Evolutionary conservation across 768 basidiomycete genomes (phyloP), one percentile per base, ranked within the genome.

Genomic region (Piloderma croceum): DNA sequence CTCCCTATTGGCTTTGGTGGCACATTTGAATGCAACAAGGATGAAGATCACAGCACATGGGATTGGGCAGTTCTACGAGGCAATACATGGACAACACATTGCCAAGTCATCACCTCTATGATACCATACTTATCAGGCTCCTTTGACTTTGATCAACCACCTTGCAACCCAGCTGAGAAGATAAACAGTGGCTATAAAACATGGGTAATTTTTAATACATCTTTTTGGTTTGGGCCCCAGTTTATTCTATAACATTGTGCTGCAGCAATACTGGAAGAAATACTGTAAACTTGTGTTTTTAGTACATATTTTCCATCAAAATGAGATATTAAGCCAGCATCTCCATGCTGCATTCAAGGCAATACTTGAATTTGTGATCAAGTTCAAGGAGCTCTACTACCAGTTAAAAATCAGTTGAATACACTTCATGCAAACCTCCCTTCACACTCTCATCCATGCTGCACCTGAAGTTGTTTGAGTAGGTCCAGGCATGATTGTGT

Each of bases 151-250:
- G 51, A 56, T 24, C 36, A 45, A 2, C 48, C 60, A 21, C 64
- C 62, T 7, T 49, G 59, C 1, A 63, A 66, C 38, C 54, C 54
- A 17, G 54, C 57, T 7, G 52, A 65, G 39, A 68, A 68, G n/a
- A n/a, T n/a, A n/a, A n/a, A n/a, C n/a, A n/a, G n/a, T n/a, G n/a
- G n/a, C n/a, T n/a, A n/a, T n/a, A n/a, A n/a, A n/a, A n/a, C n/a
- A n/a, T n/a, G n/a, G n/a, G n/a, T n/a, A n/a, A 25, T 70, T 38
- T 24, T 42, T 50, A 3, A 34, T 48, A 0, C 67, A 65, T 38
- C 10, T 68, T 12, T 66, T 47, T 48, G 61, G 62, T 1, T 55
- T 64, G 20, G 59, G 56, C 9, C 66, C 63, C 7, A 61, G 48
- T 10, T 47, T 65, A 11, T 42, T 62, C 21, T 25, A 50, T 15